These are phyloP conservation scores for Helotiales sp. DNA, from an alignment of 2,329 filamentous ascomycete species.

Conservation along the genomic window DNA sequence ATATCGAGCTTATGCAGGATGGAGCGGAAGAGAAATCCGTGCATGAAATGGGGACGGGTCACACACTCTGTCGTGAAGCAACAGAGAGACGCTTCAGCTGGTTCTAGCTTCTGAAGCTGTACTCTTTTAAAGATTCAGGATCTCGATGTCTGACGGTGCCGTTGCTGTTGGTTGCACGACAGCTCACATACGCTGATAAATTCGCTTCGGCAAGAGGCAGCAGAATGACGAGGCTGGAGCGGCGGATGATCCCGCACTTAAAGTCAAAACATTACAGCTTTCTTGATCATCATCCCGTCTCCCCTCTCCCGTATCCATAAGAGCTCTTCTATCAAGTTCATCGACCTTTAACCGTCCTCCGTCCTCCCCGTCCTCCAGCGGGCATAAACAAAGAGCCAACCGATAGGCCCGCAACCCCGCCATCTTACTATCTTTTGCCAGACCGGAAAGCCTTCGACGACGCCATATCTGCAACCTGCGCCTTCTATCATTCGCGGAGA, in stretches of 20 bases:
- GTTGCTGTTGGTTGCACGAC: too few relatives aligned
- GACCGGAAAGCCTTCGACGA: background rate
- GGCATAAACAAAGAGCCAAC: background rate
- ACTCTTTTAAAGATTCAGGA: background rate
- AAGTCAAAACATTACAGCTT: background rate
- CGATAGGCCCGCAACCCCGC: background rate
- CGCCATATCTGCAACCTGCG: slow-evolving; percentile 3
- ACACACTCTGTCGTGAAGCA: too few relatives aligned
- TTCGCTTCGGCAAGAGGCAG: background rate
- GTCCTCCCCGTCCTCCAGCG: background rate
- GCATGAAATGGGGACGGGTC: too few relatives aligned
- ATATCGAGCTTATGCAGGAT: background rate
- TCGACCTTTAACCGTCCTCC: background rate
- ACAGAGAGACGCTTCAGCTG: too few relatives aligned
- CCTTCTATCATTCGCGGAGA: slow-evolving; percentile 4
- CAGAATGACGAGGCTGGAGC: background rate
- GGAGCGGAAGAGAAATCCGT: background rate
- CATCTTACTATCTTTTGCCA: background rate
- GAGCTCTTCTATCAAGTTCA: background rate
- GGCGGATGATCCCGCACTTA: background rate
- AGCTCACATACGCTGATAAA: background rate
- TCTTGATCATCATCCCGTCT: background rate
- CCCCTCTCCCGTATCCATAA: background rate
- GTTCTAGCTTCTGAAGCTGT: background rate
- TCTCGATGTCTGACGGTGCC: too few relatives aligned